Percentiles rank a stretch among this genome's conserved stretches.
Conservation (phyloP, 805 yeast species). For the Blastobotrys terrestris region DNA sequence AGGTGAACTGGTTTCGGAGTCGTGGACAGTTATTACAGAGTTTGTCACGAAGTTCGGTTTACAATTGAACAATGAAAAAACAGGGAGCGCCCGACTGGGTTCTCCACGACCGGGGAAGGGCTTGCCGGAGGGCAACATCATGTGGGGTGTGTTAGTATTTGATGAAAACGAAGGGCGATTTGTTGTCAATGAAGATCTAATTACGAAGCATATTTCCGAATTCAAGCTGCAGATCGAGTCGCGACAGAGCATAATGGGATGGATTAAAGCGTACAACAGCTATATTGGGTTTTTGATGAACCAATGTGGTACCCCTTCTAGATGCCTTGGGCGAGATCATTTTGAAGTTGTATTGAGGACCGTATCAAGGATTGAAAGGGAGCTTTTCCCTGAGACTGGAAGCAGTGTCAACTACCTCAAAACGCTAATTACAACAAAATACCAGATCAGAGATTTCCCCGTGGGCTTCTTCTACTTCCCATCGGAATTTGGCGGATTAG, state of each 20-base stretch:
- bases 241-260: neutral
- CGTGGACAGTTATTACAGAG: neutral
- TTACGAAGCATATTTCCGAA: neutral
- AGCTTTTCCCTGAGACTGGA: neutral
- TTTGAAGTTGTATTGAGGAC: neutral
- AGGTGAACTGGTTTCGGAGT: neutral
- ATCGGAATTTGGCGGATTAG: neutral
- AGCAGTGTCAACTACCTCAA: neutral
- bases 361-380: neutral
- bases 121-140: neutral
- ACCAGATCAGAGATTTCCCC: neutral
- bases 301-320: neutral
- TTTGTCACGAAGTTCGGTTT: neutral
- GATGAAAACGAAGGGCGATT: neutral
- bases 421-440: neutral
- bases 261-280: constrained; percentile 2
- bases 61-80: constrained; percentile 1
- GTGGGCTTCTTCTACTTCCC: constrained; percentile 1
- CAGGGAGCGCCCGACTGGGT: neutral
- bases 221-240: neutral
- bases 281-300: constrained; percentile 1
- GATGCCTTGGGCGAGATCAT: neutral
- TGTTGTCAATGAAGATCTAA: neutral
- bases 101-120: neutral
- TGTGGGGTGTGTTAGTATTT: constrained; percentile 1